A percentile compares a stretch with the other conserved stretches of the same genome.
Evolutionary conservation across 73 alveolate genomes (phyloP).

Genomic region (Tetrahymena malaccensis): DNA sequence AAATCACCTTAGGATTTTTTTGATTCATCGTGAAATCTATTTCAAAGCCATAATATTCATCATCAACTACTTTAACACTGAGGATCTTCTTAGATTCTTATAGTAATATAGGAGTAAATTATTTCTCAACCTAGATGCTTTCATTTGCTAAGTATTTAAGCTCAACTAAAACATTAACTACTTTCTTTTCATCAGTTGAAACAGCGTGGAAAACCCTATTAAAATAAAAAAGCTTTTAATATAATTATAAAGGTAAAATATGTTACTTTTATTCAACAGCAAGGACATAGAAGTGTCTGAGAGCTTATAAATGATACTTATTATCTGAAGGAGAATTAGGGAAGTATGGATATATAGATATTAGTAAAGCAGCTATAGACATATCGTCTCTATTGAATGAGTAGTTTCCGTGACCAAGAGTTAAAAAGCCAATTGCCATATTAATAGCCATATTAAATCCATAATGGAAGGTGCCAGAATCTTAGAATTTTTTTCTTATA

Average conservation of each 20-base stretch:
- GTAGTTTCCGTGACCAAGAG: slow-evolving; percentile 91
- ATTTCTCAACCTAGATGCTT: neutral
- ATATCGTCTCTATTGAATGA: slow-evolving; percentile 71
- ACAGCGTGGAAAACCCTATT: neutral
- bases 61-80: neutral
- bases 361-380: slow-evolving; percentile 79
- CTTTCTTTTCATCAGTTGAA: neutral
- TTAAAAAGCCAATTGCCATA: slow-evolving; percentile 90
- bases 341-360: slow-evolving; percentile 84
- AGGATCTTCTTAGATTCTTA: neutral
- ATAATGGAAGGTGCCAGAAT: slow-evolving; percentile 80
- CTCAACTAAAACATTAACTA: neutral
- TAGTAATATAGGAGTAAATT: neutral
- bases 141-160: neutral
- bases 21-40: neutral
- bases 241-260: neutral
- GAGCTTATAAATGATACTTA: slow-evolving; percentile 88
- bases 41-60: neutral
- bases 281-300: slow-evolving; percentile 92
- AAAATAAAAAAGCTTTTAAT: neutral
- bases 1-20: neutral
- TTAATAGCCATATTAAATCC: slow-evolving; percentile 92
- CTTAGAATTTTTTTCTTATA: slow-evolving; percentile 76
- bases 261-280: slow-evolving; percentile 59
- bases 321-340: slow-evolving; percentile 88